A percentile compares a stretch with the other conserved stretches of the same genome.
These are phyloP conservation scores for Pelargonium fulgidum DNA, from an alignment of 441 rosid species.

Conservation along the genomic window DNA sequence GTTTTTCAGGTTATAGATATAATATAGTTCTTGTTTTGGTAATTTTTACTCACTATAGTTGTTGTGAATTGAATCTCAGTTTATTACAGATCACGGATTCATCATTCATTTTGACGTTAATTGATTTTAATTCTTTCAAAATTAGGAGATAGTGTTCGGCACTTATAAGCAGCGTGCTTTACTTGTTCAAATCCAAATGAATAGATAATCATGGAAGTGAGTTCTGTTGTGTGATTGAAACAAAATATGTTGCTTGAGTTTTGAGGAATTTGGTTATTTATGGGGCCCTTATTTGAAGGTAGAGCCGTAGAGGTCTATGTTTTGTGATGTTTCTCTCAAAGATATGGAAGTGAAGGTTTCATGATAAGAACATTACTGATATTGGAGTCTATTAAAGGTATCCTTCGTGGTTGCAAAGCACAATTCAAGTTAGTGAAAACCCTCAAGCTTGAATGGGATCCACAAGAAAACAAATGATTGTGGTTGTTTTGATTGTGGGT, in stretches of 20 bases:
- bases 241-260: neutral
- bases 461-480: neutral
- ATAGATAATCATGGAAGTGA: too few species aligned
- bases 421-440: neutral
- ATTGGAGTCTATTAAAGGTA: neutral
- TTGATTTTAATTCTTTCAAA: neutral
- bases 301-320: too few species aligned
- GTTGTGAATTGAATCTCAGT: too few species aligned
- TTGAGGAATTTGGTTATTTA: neutral
- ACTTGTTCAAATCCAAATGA: too few species aligned
- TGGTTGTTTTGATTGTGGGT: constrained; percentile 42
- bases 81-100: neutral
- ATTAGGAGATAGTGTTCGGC: too few species aligned
- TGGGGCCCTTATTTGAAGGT: neutral
- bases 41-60: too few species aligned
- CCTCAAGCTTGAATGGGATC: neutral
- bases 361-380: too few species aligned
- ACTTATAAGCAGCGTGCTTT: too few species aligned
- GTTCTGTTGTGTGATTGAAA: neutral
- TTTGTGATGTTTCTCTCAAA: neutral
- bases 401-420: neutral
- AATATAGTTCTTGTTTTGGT: too few species aligned
- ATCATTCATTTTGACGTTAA: neutral
- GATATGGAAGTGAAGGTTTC: neutral
- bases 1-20: neutral